Percentiles rank a stretch among this genome's conserved stretches.
These are phyloP conservation scores for Teratosphaeriaceae sp. DNA, from an alignment of 2,329 filamentous ascomycete species.

Conservation along the genomic window DNA sequence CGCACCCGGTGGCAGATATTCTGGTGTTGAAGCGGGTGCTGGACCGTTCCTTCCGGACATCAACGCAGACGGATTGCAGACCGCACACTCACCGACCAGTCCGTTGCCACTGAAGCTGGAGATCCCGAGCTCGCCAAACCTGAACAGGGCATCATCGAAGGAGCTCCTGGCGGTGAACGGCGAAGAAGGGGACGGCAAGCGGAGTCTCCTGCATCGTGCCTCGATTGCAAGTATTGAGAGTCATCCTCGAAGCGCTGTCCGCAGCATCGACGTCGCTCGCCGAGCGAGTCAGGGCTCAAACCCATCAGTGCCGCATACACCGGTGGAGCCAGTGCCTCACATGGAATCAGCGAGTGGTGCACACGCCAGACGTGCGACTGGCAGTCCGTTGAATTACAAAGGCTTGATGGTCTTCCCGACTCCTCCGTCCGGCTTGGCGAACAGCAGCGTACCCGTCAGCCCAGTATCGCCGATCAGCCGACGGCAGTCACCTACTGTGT, in stretches of 20 bases:
- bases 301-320: neutral
- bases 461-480: constrained; percentile 7
- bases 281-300: constrained; percentile 3
- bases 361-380: neutral
- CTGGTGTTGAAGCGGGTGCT: no score
- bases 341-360: neutral
- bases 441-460: neutral
- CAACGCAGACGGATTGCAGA: neutral
- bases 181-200: neutral
- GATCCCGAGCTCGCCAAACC: constrained; percentile 5
- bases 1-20: no score
- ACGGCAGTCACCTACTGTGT: neutral
- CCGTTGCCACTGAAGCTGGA: constrained; percentile 6
- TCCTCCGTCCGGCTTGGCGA: constrained; percentile 1
- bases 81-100: neutral
- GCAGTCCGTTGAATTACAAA: constrained; percentile 10
- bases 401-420: constrained; percentile 11
- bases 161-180: neutral
- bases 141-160: neutral
- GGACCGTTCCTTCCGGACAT: no score
- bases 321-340: constrained; percentile 1
- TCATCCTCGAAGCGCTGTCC: constrained; percentile 25
- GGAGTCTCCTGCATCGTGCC: constrained; percentile 21
- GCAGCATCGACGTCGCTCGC: constrained; percentile 24
- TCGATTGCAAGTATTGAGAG: constrained; percentile 29